phyloP scores from a whole-genome alignment of 768 basidiomycete genomes.

The Austroboletus eburneus region DNA sequence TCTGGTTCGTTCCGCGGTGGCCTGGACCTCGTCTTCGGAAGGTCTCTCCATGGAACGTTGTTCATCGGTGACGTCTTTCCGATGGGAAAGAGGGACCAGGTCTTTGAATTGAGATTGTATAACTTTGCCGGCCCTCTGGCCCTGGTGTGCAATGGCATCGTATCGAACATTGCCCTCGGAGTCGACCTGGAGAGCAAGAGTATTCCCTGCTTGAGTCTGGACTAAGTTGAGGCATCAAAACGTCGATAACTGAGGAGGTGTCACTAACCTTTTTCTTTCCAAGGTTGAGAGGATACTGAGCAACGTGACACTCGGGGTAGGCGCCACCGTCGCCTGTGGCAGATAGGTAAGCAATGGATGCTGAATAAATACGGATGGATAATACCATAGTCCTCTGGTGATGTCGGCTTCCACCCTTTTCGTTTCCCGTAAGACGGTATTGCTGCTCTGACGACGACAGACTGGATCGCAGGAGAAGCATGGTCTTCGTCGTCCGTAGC shows the following conservation, averaged over 20 bases:
- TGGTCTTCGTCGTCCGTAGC: conserved; percentile 60
- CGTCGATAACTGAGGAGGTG: not conserved
- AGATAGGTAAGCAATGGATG: not conserved
- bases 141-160: conserved; percentile 95
- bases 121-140: conserved; percentile 79
- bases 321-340: conserved; percentile 76
- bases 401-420: conserved; percentile 78
- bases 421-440: conserved; percentile 87
- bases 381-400: conserved; percentile 78
- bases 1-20: conserved; percentile 87
- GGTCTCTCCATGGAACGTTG: conserved; percentile 84
- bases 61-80: conserved; percentile 79
- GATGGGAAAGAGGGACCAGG: conserved; percentile 85
- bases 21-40: conserved; percentile 86
- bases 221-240: conserved; percentile 1
- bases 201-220: conserved; percentile 88
- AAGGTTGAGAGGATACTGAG: conserved; percentile 95
- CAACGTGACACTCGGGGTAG: conserved; percentile 93
- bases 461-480: conserved; percentile 27
- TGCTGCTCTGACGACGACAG: conserved; percentile 45
- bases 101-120: conserved; percentile 98
- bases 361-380: conserved; percentile 25
- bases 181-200: conserved; percentile 94
- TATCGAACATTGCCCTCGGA: conserved; percentile 95
- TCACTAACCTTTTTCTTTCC: conserved; percentile 84